Conservation (phyloP, 768 basidiomycete genomes). For the Strobilomyces echinocephalus region DNA sequence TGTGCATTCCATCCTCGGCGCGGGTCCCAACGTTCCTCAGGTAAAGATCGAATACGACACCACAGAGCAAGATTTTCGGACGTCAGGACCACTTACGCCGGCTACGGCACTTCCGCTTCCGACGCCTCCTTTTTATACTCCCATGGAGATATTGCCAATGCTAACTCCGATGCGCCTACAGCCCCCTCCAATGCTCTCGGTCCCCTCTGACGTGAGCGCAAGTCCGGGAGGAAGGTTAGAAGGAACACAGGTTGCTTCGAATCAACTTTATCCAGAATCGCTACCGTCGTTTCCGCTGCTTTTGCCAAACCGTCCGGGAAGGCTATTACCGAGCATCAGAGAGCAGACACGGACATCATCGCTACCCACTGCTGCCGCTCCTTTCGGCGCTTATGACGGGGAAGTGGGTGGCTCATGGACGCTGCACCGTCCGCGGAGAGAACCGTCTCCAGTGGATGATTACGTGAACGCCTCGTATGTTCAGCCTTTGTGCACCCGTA, state of each 20-base stretch:
- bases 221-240: slow-evolving; percentile 4
- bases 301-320: slow-evolving; percentile 12
- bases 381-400: not conserved
- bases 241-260: slow-evolving; percentile 4
- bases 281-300: slow-evolving; percentile 16
- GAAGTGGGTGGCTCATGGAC: not conserved
- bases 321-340: slow-evolving; percentile 15
- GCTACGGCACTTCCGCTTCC: slow-evolving; percentile 18
- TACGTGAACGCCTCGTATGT: slow-evolving; percentile 96
- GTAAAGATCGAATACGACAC: slow-evolving; percentile 23
- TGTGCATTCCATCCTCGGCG: not conserved
- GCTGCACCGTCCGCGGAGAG: slow-evolving; percentile 9
- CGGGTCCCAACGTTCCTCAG: slow-evolving; percentile 11
- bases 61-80: slow-evolving; percentile 16
- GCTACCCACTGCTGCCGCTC: not conserved
- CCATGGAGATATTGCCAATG: slow-evolving; percentile 19
- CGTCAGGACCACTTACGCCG: slow-evolving; percentile 22
- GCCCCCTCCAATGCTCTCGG: slow-evolving; percentile 5
- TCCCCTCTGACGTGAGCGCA: not conserved
- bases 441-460: slow-evolving; percentile 57
- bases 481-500: slow-evolving; percentile 75
- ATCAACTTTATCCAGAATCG: slow-evolving; percentile 1
- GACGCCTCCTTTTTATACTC: slow-evolving; percentile 26
- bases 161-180: slow-evolving; percentile 11
- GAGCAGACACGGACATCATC: slow-evolving; percentile 7